These are phyloP conservation scores for Sphaerulina populicola DNA, from an alignment of 2,329 filamentous ascomycete species.

Conservation along the genomic window DNA sequence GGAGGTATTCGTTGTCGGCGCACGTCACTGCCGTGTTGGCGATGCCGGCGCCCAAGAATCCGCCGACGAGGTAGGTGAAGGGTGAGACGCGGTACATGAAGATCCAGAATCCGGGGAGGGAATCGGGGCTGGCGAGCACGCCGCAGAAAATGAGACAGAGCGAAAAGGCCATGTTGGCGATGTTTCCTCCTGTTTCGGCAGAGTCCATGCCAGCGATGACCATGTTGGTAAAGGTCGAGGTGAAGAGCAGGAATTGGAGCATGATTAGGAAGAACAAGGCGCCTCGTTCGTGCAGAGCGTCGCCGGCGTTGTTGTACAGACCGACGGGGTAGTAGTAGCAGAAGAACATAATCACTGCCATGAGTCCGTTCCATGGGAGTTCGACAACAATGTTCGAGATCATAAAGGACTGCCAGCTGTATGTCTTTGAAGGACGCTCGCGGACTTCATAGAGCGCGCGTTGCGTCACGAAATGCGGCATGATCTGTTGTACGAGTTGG, in stretches of 20 bases:
- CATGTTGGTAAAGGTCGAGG: conserved; percentile 71
- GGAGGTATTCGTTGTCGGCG: conserved; percentile 58
- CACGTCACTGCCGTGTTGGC: conserved; percentile 60
- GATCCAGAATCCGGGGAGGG: conserved; percentile 67
- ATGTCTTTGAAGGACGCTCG: conserved; percentile 74
- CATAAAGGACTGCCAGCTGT: conserved; percentile 80
- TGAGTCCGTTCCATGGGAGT: conserved; percentile 72
- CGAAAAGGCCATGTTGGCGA: conserved; percentile 67
- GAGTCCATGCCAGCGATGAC: conserved; percentile 67
- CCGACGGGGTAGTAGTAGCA: conserved; percentile 83
- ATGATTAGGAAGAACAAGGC: conserved; percentile 72
- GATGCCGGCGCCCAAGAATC: conserved; percentile 61
- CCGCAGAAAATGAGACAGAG: conserved; percentile 62
- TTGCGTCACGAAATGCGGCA: conserved; percentile 79
- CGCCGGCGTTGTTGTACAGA: conserved; percentile 62
- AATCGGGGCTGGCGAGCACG: conserved; percentile 57
- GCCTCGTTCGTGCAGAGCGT: conserved; percentile 59
- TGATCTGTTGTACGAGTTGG: conserved; percentile 68
- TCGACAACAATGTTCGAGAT: conserved; percentile 75
- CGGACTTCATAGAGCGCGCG: conserved; percentile 75
- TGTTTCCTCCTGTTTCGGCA: conserved; percentile 65
- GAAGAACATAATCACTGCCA: conserved; percentile 67
- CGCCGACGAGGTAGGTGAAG: conserved; percentile 71
- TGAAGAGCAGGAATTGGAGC: conserved; percentile 58
- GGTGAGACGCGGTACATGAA: conserved; percentile 70